These are phyloP conservation scores for Lycium barbarum DNA, from an alignment of 257 asterid species.

Conservation along the genomic window DNA sequence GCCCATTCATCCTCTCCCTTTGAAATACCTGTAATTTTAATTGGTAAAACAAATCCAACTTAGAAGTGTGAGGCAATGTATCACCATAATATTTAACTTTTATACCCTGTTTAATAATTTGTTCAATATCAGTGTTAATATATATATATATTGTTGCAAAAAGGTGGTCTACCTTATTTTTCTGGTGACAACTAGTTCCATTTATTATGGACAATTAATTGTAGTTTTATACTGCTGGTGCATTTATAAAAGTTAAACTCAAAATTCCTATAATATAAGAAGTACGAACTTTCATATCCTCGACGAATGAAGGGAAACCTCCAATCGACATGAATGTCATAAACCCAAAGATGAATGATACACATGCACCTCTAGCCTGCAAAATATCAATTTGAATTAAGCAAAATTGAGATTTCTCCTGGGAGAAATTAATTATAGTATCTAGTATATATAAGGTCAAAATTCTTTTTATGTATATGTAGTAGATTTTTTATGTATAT, in stretches of 20 bases:
- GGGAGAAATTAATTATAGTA: neutral
- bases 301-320: conserved; percentile 97
- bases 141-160: no score
- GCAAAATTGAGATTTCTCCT: neutral
- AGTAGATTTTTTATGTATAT: no score
- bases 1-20: conserved; percentile 94
- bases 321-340: conserved; percentile 97
- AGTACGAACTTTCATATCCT: conserved; percentile 82
- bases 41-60: neutral
- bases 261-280: neutral
- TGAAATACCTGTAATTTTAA: conserved; percentile 71
- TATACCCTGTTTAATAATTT: no score
- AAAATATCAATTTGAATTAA: neutral
- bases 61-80: neutral
- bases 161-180: no score
- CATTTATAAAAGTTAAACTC: no score
- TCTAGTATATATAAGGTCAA: neutral
- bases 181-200: no score
- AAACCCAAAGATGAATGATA: conserved; percentile 90
- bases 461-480: no score
- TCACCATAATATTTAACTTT: no score
- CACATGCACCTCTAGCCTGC: conserved; percentile 98
- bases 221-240: no score
- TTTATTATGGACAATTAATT: no score
- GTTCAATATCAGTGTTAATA: no score